Base-by-base conservation (phyloP, 2,329 filamentous ascomycete genomes). In the Scolecobasidium constrictum region DNA sequence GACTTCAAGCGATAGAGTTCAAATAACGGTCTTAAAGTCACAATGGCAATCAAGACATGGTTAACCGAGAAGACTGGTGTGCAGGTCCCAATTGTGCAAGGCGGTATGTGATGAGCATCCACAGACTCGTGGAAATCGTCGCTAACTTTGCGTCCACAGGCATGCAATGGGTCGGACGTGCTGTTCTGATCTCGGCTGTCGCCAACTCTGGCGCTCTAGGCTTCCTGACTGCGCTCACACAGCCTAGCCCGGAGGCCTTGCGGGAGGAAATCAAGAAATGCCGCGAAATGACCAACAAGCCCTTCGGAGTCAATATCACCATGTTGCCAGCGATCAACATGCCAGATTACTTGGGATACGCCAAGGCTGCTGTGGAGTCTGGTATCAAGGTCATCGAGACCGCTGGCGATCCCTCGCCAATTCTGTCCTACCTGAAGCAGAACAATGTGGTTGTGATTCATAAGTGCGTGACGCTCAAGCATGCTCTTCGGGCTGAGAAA, bases 81-180 rank as follows among this genome's bases (percentile, higher is more conserved):
- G 26, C 50, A 49, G 6, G 40, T 54, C 16, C 53, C 53, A 16
- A 37, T 56, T 9, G 53, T 56, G 5, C 53, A 56, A 46, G 53
- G 53, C 40, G 53, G 52, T 37, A 19, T 7, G 35, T 9, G 7
- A 7, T 9, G 7, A 37, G 9, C 16, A 15, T 15, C 7, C 17
- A 9, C 9, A 9, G 7, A 9, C n/a, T 15, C 7, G 7, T 7
- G 9, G 35, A 16, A 7, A 16, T 15, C n/a, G 9, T 37, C 7
- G n/a, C 7, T 15, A 7, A 37, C 7, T 19, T 19, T 15, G 7
- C 16, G 11, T 31, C 26, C 16, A 7, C 7, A 37, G 67, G 67
- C 33, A 72, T 73, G 69, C 69, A 72, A 67, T 73, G 69, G 69
- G 69, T 73, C 39, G 69, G 69, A 49, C 70, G 68, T 44, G 69